Base-by-base conservation (phyloP, 805 yeast species). In the Lachancea thermotolerans region DNA sequence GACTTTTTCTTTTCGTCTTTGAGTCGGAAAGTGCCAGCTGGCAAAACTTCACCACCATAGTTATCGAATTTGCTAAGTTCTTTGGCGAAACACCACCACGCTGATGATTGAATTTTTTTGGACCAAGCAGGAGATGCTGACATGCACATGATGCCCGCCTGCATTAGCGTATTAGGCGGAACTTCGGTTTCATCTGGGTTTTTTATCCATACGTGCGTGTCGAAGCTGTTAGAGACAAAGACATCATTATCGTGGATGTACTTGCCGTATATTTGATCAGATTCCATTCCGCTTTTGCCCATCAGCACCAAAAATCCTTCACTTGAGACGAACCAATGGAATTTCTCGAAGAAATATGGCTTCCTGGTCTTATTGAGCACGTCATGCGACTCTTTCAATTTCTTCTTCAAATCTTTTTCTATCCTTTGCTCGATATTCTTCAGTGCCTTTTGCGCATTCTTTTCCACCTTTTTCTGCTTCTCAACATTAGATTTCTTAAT, bases 311-410 rank as follows among this genome's bases (percentile, higher is more conserved):
- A 67, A 58, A 85, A 89, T 0, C 93, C 90, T 59, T 91, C 98
- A 52, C 82, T 80, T 0, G 96, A 78, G n/a, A 90, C 71, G 58
- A 93, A 93, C 99, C 99, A 93, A 57, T 74, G 79, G 63, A 82
- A 91, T 64, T 91, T 93, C 60, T 93, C 99, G 68, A 93, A 93
- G 86, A 96, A 90, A 59, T 72, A 82, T 39, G 87, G 88, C 4
- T 77, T 71, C 39, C 97, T 74, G 29, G 85, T 68, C 33, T 76
- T 79, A 49, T 77, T 81, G 31, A 72, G 62, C 4, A 71, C 71
- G 39, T 72, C 72, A 41, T 73, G 73, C 37, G 82, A 79, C 47
- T 78, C 78, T 42, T 78, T 79, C 47, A 85, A 66, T 41, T 75
- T 74, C 53, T 75, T 78, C 44, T 78, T 77, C 56, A 90, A 66